Percentiles rank a stretch among this genome's conserved stretches.
phyloP scores from a whole-genome alignment of 2,329 filamentous ascomycete species.

The Botryotinia calthae region DNA sequence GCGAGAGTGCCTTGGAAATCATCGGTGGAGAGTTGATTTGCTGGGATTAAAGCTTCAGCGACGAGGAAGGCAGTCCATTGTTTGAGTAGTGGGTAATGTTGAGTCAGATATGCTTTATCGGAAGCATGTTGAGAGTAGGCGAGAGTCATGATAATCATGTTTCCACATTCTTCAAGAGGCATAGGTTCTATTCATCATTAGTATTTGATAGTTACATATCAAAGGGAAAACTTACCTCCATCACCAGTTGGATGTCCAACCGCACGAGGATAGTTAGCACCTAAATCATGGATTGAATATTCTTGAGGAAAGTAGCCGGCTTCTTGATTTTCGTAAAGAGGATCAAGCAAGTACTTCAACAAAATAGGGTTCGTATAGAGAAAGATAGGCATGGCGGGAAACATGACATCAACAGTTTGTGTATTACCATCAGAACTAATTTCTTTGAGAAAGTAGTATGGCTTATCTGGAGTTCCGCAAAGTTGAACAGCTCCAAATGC shows the following conservation, averaged over 20 bases:
- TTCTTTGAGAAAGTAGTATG: constrained; percentile 82
- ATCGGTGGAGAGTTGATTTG: constrained; percentile 76
- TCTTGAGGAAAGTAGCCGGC: constrained; percentile 64
- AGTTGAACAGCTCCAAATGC: constrained; percentile 75
- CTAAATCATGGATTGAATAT: constrained; percentile 73
- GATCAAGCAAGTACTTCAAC: constrained; percentile 58
- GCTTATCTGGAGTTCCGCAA: constrained; percentile 64
- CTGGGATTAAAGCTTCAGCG: constrained; percentile 69
- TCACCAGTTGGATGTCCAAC: constrained; percentile 67
- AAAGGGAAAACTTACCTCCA: constrained; percentile 43
- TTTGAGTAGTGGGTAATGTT: constrained; percentile 70
- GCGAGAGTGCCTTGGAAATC: constrained; percentile 79
- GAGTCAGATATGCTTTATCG: constrained; percentile 55
- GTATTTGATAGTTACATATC: not conserved
- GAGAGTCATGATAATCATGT: constrained; percentile 82
- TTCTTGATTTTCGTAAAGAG: constrained; percentile 66
- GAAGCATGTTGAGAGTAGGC: constrained; percentile 59
- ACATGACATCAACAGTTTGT: constrained; percentile 87
- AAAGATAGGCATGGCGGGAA: constrained; percentile 78
- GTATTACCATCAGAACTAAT: constrained; percentile 85
- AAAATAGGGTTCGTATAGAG: constrained; percentile 72
- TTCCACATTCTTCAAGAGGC: constrained; percentile 76
- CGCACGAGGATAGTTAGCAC: constrained; percentile 65
- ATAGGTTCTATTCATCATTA: constrained; percentile 55
- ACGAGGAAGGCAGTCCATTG: constrained; percentile 79